phyloP scores from a whole-genome alignment of 1,284 basidiomycete genomes.

The Cutaneotrichosporon sp. region DNA sequence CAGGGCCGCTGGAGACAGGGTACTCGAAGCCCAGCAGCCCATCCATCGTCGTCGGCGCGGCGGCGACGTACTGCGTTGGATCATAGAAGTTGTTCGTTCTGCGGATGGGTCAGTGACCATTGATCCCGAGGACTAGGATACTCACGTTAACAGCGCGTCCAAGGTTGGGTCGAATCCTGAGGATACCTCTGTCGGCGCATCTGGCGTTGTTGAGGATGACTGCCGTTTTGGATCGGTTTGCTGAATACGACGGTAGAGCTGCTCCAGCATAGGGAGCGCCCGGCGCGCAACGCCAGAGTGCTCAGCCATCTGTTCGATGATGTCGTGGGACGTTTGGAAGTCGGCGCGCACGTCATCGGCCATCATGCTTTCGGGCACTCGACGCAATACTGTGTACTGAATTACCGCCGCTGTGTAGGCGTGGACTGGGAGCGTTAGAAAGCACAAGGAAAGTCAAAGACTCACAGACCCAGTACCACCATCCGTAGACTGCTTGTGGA shows the following conservation, averaged over 20 bases:
- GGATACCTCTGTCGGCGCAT: neutral
- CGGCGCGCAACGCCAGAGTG: constrained; percentile 16
- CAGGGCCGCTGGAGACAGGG: neutral
- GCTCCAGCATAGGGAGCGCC: constrained; percentile 15
- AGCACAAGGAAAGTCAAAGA: neutral
- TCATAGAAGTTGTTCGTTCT: constrained; percentile 4
- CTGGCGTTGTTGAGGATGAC: neutral
- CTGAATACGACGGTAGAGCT: constrained; percentile 11
- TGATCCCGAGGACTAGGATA: neutral
- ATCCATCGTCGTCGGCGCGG: constrained; percentile 6
- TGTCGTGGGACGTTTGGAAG: constrained; percentile 16
- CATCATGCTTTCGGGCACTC: constrained; percentile 24
- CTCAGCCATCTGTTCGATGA: constrained; percentile 20
- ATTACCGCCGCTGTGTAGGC: constrained; percentile 27
- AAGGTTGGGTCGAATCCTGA: neutral
- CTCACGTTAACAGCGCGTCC: constrained; percentile 1
- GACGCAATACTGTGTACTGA: constrained; percentile 21
- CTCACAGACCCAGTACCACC: constrained; percentile 28
- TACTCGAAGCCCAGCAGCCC: constrained; percentile 15
- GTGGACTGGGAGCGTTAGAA: constrained; percentile 16
- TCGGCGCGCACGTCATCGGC: constrained; percentile 23
- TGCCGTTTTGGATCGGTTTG: constrained; percentile 6
- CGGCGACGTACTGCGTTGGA: neutral
- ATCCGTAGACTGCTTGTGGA: constrained; percentile 17
- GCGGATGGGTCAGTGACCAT: neutral